Evolutionary conservation across 768 basidiomycete genomes (phyloP), one percentile per base, ranked within the genome.

Genomic region (Clitopilus hobsonii): DNA sequence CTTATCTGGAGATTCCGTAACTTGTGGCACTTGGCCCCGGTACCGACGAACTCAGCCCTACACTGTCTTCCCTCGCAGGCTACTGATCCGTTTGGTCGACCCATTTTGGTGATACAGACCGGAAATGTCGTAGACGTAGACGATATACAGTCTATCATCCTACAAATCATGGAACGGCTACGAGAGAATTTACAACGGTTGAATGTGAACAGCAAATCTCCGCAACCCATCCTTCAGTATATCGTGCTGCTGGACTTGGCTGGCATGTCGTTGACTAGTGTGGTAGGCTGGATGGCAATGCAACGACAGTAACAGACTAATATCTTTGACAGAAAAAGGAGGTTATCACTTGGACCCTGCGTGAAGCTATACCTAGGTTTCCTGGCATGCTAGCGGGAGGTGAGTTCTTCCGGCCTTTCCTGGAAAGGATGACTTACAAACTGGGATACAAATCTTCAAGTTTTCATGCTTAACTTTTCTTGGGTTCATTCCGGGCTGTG

Each of bases 371-470:
- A 38, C 87, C 88, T 30, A 78, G 80, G 51, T 90, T 83, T 71
- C 86, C 89, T 51, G 89, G 88, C 53, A 81, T 91, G 82, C 70
- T 91, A 26, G 87, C 82, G 29, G 87, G 85, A 66, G 85, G 88
- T 85, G 65, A 53, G 57, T 59, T n/a, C 13, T 29, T 7, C 16
- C 38, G 23, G 51, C 47, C 41, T 32, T 24, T 14, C 28, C 24
- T 27, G 48, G 48, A 29, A 36, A 28, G 49, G 53, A 55, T 56
- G 36, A 49, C 58, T 48, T 28, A 47, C 56, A 45, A 16, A 53
- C n/a, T n/a, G n/a, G n/a, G n/a, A n/a, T 47, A 22, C 11, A 38
- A 30, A 47, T 38, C 47, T 26, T 45, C 20, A 61, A 87, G 89
- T 84, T 6, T 85, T 90, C 61, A 69, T 90, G 59, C 71, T 88